Percentiles rank a stretch among this genome's conserved stretches.
Conservation (phyloP, 2,329 filamentous ascomycete genomes). For the Chrysoporthe austroafricana region DNA sequence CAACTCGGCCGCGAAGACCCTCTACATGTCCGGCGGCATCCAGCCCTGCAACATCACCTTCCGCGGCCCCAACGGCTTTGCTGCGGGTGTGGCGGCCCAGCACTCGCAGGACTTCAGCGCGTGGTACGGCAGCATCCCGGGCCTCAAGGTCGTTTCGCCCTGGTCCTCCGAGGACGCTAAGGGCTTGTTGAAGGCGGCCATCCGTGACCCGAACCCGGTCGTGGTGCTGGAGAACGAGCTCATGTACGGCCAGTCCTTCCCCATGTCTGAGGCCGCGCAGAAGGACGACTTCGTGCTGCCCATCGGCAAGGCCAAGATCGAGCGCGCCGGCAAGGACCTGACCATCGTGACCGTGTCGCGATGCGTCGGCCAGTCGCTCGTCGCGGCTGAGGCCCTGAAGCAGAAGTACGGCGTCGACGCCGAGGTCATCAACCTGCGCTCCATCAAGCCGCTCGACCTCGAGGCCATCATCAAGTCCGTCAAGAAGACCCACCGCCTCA, state of each 20-base stretch:
- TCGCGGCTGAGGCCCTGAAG: constrained; percentile 89
- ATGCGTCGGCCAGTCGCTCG: constrained; percentile 89
- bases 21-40: constrained; percentile 99
- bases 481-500: constrained; percentile 95
- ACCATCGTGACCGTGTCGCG: constrained; percentile 95
- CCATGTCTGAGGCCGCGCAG: constrained; percentile 96
- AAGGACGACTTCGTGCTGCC: constrained; percentile 96
- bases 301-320: constrained; percentile 98
- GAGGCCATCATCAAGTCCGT: constrained; percentile 95
- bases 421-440: constrained; percentile 98
- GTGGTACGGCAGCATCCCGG: constrained; percentile 98
- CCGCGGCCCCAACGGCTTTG: constrained; percentile 98
- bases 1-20: constrained; percentile 98
- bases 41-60: constrained; percentile 99
- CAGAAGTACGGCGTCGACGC: constrained; percentile 94
- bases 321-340: constrained; percentile 92
- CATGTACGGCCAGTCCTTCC: constrained; percentile 93
- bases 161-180: constrained; percentile 99
- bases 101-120: constrained; percentile 99
- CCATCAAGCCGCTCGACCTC: constrained; percentile 93
- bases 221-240: constrained; percentile 86
- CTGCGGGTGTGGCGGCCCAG: constrained; percentile 91
- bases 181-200: constrained; percentile 95
- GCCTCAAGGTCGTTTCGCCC: constrained; percentile 93
- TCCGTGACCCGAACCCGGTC: constrained; percentile 97